phyloP scores from a whole-genome alignment of 2,329 filamentous ascomycete genomes.

The Neonectria hederae region DNA sequence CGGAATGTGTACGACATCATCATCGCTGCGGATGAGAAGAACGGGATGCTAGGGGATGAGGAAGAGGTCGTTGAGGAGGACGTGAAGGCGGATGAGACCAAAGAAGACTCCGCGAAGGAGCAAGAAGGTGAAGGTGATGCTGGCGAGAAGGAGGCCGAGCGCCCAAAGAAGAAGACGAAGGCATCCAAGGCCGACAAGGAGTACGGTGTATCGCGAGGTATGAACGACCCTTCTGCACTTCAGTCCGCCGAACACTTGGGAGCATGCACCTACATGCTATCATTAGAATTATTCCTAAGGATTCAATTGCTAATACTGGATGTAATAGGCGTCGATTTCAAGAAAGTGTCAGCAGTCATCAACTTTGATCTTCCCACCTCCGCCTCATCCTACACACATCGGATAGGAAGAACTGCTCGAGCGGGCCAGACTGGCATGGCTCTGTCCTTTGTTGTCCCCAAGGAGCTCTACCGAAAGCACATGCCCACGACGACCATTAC shows the following conservation, averaged over 20 bases:
- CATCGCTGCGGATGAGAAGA: slow-evolving; percentile 93
- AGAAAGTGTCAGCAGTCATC: slow-evolving; percentile 91
- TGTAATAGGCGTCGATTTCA: slow-evolving; percentile 80
- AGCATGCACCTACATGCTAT: not conserved
- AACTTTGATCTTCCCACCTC: slow-evolving; percentile 95
- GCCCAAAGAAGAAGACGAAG: slow-evolving; percentile 52
- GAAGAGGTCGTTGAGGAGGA: slow-evolving; percentile 55
- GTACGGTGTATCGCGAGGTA: slow-evolving; percentile 90
- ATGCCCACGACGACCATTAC: slow-evolving; percentile 82
- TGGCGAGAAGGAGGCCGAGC: slow-evolving; percentile 44
- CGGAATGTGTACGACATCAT: slow-evolving; percentile 97
- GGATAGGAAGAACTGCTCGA: slow-evolving; percentile 91
- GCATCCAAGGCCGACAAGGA: slow-evolving; percentile 78
- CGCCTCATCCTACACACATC: slow-evolving; percentile 94
- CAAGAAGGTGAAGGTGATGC: slow-evolving; percentile 33
- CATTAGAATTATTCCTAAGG: not conserved
- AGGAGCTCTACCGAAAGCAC: slow-evolving; percentile 85
- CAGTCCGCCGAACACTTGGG: not conserved
- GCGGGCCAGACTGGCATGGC: slow-evolving; percentile 94
- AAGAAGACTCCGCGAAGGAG: slow-evolving; percentile 34
- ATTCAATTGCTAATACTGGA: slow-evolving; percentile 27
- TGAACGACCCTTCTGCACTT: not conserved
- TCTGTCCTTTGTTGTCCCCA: slow-evolving; percentile 91
- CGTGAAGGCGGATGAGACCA: slow-evolving; percentile 54
- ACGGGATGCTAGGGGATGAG: slow-evolving; percentile 80